Conservation (phyloP, 768 basidiomycete genomes). For the Podaxis sp. region DNA sequence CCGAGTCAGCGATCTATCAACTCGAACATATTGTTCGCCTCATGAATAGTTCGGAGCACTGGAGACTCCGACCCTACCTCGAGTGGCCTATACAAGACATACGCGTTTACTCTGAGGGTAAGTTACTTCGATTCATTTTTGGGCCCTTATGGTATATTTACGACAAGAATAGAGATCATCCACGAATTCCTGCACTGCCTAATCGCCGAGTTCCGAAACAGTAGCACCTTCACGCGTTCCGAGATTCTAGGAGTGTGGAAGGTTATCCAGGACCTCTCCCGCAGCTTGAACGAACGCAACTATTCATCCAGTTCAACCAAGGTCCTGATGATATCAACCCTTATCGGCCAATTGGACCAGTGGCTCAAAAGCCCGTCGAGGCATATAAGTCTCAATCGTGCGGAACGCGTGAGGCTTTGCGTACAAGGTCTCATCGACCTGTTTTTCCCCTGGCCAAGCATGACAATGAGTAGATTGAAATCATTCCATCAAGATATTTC, state of each 20-base stretch:
- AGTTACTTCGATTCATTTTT: background rate
- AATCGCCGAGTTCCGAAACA: background rate
- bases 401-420: slow-evolving; percentile 1
- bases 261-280: slow-evolving; percentile 4
- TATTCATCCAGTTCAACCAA: background rate
- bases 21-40: slow-evolving; percentile 7
- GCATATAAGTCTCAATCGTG: slow-evolving; percentile 7
- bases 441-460: slow-evolving; percentile 9
- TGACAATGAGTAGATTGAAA: slow-evolving; percentile 2
- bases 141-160: background rate
- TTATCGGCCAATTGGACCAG: background rate
- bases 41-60: background rate
- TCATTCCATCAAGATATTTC: slow-evolving; percentile 1
- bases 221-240: background rate
- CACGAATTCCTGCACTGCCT: background rate
- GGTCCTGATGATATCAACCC: background rate
- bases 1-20: background rate
- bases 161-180: background rate
- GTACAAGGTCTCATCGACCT: slow-evolving; percentile 7
- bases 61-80: slow-evolving; percentile 5
- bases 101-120: background rate
- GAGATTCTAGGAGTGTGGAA: slow-evolving; percentile 10
- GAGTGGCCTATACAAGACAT: slow-evolving; percentile 10
- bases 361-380: slow-evolving; percentile 3
- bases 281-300: slow-evolving; percentile 3